Evolutionary conservation across 176 grass and related monocot genomes (phyloP).

Genomic region (Oryza meridionalis): DNA sequence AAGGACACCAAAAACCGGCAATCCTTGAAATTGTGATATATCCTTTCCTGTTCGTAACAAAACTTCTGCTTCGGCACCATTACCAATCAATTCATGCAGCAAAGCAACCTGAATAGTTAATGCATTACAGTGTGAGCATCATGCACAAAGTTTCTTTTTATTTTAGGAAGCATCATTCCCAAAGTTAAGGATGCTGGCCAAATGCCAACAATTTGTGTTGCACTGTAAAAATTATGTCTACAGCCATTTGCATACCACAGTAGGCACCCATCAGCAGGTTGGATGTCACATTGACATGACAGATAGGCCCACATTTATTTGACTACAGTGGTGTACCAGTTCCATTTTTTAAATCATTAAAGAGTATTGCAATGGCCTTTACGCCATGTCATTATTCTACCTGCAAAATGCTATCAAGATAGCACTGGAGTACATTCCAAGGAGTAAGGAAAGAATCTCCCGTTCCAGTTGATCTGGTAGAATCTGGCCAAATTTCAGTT

Average conservation of each 20-base stretch:
- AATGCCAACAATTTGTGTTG: constrained; percentile 8
- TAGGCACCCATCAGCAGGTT: constrained; percentile 17
- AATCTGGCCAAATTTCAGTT: constrained; percentile 73
- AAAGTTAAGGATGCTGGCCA: neutral
- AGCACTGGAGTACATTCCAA: constrained; percentile 83
- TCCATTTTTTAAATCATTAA: constrained; percentile 30
- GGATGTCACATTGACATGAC: neutral
- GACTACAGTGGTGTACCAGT: neutral
- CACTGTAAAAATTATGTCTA: constrained; percentile 8
- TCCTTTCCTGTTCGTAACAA: constrained; percentile 74
- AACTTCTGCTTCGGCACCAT: constrained; percentile 77
- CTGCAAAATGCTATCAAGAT: constrained; percentile 96
- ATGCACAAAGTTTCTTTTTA: neutral
- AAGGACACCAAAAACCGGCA: constrained; percentile 71
- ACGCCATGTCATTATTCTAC: constrained; percentile 33
- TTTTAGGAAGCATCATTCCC: neutral
- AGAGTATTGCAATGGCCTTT: neutral
- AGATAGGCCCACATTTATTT: constrained; percentile 7
- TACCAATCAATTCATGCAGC: constrained; percentile 72
- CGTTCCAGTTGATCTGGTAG: constrained; percentile 36
- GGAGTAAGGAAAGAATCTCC: constrained; percentile 66
- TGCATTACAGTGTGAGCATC: constrained; percentile 13
- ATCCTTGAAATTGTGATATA: constrained; percentile 57
- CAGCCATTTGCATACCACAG: constrained; percentile 17
- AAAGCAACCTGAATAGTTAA: constrained; percentile 62